phyloP scores from a whole-genome alignment of 768 basidiomycete genomes.

The Basidioascus undulatus region DNA sequence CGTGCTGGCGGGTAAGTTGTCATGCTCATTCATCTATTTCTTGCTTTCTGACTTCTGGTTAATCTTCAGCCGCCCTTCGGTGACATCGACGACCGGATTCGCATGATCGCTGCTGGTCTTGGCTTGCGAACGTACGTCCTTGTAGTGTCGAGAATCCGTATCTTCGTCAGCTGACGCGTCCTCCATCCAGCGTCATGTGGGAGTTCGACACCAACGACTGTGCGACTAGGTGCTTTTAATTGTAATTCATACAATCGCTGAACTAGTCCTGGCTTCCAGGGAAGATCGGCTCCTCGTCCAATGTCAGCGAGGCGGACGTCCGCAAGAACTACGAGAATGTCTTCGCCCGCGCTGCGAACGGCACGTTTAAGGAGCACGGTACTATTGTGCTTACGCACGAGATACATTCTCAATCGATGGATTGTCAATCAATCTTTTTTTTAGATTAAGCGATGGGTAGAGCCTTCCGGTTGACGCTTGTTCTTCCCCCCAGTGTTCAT shows the following conservation, averaged over 20 bases:
- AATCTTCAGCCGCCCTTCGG: slow-evolving; percentile 9
- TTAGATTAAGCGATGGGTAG: no score
- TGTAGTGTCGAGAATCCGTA: neutral
- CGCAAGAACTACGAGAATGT: slow-evolving; percentile 16
- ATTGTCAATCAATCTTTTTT: no score
- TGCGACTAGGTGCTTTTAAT: no score
- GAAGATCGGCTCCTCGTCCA: neutral
- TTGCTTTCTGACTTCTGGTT: slow-evolving; percentile 7
- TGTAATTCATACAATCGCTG: no score
- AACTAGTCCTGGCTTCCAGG: no score
- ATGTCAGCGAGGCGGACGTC: slow-evolving; percentile 6
- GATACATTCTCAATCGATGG: no score
- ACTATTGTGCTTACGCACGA: slow-evolving; percentile 18
- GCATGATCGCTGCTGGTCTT: slow-evolving; percentile 11
- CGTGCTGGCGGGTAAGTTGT: no score
- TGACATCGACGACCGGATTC: slow-evolving; percentile 13
- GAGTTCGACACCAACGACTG: slow-evolving; percentile 7
- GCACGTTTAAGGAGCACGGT: slow-evolving; percentile 12
- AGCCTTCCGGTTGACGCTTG: no score
- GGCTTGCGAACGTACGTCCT: slow-evolving; percentile 8
- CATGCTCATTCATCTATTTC: neutral
- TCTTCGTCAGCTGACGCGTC: neutral
- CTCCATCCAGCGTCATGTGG: slow-evolving; percentile 1
- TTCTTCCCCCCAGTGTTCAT: no score
- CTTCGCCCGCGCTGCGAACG: slow-evolving; percentile 12